A percentile compares a stretch with the other conserved stretches of the same genome.
Evolutionary conservation across 345 rosid genomes (phyloP).

Genomic region (Eutrema japonicum): DNA sequence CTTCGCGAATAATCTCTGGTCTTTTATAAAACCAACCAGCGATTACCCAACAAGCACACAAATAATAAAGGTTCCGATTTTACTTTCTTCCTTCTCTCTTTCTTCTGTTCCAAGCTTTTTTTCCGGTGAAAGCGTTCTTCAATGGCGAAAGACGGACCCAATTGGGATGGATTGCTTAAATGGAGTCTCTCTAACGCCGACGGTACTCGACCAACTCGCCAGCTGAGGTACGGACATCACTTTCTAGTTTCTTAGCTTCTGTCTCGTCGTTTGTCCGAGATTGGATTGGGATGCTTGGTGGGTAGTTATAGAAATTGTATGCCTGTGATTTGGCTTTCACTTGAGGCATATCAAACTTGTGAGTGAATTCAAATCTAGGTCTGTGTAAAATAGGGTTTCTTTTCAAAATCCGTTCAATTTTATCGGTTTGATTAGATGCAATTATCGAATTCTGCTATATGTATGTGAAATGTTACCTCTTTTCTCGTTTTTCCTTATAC

Average conservation of each 20-base stretch:
- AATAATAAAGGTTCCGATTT: neutral
- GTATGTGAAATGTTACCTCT: constrained; percentile 6
- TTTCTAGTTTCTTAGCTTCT: constrained; percentile 6
- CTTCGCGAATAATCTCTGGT: constrained; percentile 33
- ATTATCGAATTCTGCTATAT: neutral
- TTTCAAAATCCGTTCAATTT: neutral
- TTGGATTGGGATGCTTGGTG: constrained; percentile 16
- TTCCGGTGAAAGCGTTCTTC: constrained; percentile 6
- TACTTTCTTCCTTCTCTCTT: neutral
- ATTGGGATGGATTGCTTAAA: constrained; percentile 94
- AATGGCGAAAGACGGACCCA: constrained; percentile 92
- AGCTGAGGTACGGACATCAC: constrained; percentile 60
- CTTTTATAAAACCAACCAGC: constrained; percentile 12
- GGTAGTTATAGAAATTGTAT: constrained; percentile 1
- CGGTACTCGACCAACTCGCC: constrained; percentile 63
- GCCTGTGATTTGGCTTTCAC: constrained; percentile 4
- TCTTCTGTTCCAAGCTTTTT: constrained; percentile 28
- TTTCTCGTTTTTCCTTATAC: neutral
- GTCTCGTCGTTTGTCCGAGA: neutral
- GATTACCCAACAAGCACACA: neutral
- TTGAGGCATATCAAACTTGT: constrained; percentile 1
- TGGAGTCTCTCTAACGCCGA: constrained; percentile 95
- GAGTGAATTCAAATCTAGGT: constrained; percentile 12
- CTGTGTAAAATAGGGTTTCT: neutral
- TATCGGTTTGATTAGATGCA: neutral